Percentiles rank a stretch among this genome's conserved stretches.
Conservation (phyloP, 2,329 filamentous ascomycete genomes). For the Aspergillus candidus region DNA sequence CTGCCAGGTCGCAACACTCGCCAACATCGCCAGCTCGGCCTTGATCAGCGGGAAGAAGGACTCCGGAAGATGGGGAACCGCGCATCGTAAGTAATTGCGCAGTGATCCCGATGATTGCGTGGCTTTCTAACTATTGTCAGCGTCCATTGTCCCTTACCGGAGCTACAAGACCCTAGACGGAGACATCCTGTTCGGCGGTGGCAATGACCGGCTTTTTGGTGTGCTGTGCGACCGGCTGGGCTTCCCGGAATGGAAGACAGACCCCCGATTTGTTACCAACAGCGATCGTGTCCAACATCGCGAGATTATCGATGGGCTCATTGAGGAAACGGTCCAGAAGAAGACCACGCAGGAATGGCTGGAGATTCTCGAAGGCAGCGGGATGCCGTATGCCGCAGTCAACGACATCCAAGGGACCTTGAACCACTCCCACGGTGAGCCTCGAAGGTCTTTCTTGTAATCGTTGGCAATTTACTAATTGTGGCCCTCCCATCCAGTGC, state of each 20-base stretch:
- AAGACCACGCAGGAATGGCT: constrained; percentile 88
- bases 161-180: constrained; percentile 65
- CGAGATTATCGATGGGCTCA: constrained; percentile 67
- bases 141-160: constrained; percentile 94
- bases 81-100: constrained; percentile 61
- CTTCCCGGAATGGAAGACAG: constrained; percentile 53
- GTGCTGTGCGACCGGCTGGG: constrained; percentile 53
- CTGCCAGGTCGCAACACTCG: constrained; percentile 86
- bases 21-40: constrained; percentile 92
- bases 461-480: neutral
- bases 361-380: constrained; percentile 75
- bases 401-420: constrained; percentile 86
- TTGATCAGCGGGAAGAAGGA: constrained; percentile 84
- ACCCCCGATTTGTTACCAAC: constrained; percentile 55
- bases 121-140: constrained; percentile 42
- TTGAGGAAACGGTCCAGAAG: constrained; percentile 66
- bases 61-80: constrained; percentile 87
- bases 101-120: neutral
- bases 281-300: constrained; percentile 59
- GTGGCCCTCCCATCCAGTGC: constrained; percentile 36
- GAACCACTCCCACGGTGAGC: constrained; percentile 72
- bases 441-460: neutral
- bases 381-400: constrained; percentile 89
- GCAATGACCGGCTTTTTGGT: constrained; percentile 58
- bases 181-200: constrained; percentile 58